phyloP scores from a whole-genome alignment of 1,284 basidiomycete species.

The Boletus chippewaensis region DNA sequence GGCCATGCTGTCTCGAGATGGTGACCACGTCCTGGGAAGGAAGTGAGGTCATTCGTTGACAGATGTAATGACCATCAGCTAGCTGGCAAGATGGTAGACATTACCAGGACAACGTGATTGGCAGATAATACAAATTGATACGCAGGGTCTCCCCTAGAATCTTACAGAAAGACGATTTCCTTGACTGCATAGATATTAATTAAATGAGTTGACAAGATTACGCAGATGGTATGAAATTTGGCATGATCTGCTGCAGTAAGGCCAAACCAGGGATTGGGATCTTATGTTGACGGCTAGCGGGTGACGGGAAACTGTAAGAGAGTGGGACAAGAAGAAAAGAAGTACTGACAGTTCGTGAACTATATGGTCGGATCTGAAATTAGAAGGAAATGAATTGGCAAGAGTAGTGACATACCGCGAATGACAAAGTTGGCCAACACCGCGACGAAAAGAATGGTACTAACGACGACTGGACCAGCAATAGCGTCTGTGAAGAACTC shows the following conservation, averaged over 20 bases:
- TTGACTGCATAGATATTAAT: background rate
- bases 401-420: slow-evolving; percentile 48
- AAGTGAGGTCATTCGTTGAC: background rate
- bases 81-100: background rate
- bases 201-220: slow-evolving; percentile 2
- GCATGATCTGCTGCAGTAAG: slow-evolving; percentile 22
- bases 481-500: slow-evolving; percentile 57
- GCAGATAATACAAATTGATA: background rate
- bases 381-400: background rate
- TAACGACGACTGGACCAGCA: slow-evolving; percentile 75
- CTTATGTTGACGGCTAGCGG: slow-evolving; percentile 22
- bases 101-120: background rate
- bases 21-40: background rate
- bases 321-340: background rate
- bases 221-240: slow-evolving; percentile 20
- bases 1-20: background rate
- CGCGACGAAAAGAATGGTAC: slow-evolving; percentile 74
- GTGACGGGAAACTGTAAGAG: background rate
- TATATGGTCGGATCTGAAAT: slow-evolving; percentile 2
- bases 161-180: background rate
- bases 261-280: slow-evolving; percentile 29
- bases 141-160: background rate
- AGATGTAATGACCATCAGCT: background rate
- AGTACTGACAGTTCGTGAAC: slow-evolving; percentile 38
- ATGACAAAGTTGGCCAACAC: slow-evolving; percentile 84